A percentile compares a stretch with the other conserved stretches of the same genome.
Conservation (phyloP, 805 yeast genomes). For the Kockiozyma suomiensis region DNA sequence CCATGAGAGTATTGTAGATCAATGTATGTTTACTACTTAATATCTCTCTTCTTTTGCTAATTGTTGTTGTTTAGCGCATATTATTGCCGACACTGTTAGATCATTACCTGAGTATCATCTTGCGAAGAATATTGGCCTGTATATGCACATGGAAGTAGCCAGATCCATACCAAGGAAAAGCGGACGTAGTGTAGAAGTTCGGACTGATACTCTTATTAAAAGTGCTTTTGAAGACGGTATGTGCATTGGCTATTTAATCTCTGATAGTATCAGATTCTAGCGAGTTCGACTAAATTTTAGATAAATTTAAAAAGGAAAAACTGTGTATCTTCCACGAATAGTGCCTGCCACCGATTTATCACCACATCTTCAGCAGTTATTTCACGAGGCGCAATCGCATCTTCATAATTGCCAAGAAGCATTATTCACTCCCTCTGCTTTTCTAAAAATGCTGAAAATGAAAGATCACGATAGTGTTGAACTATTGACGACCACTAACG, state of each 20-base stretch:
- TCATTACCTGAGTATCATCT: slow-evolving; percentile 45
- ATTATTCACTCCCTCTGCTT: slow-evolving; percentile 8
- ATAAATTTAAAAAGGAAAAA: slow-evolving; percentile 35
- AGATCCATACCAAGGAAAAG: slow-evolving; percentile 18
- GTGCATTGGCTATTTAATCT: slow-evolving; percentile 1
- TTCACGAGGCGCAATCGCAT: slow-evolving; percentile 4
- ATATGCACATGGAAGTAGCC: slow-evolving; percentile 69
- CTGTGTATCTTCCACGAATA: slow-evolving; percentile 45
- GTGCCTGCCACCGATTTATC: slow-evolving; percentile 49
- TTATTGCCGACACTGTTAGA: slow-evolving; percentile 36
- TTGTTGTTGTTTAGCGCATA: neutral
- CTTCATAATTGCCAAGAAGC: neutral
- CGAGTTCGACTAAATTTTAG: no score
- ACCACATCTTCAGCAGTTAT: neutral
- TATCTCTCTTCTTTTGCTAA: neutral
- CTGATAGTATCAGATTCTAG: no score
- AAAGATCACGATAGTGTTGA: neutral
- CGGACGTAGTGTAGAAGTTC: slow-evolving; percentile 52
- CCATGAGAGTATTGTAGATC: slow-evolving; percentile 4
- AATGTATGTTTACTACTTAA: slow-evolving; percentile 4
- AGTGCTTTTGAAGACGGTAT: slow-evolving; percentile 55
- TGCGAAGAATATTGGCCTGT: slow-evolving; percentile 62
- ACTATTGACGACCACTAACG: neutral
- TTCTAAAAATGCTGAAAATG: slow-evolving; percentile 20
- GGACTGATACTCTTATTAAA: slow-evolving; percentile 58